Evolutionary conservation across 2,329 filamentous ascomycete genomes (phyloP), one percentile per base, ranked within the genome.

Genomic region (Fusarium sp.): DNA sequence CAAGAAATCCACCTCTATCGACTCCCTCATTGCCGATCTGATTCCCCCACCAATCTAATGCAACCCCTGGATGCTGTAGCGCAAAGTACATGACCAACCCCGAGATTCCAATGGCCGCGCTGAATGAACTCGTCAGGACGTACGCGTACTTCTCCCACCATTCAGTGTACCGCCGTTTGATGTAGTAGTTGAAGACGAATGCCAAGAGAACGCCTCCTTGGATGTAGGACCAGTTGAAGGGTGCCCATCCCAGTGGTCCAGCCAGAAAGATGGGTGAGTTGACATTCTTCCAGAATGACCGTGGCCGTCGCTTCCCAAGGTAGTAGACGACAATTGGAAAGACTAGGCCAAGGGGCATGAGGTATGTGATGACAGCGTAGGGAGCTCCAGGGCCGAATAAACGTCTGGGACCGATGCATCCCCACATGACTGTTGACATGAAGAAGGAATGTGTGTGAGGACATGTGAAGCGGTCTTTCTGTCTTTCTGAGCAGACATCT

Each of bases 361-460:
- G 43, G 56, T 77, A 80, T 1, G 66, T 74, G 37, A 78, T 20
- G 1, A 67, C 41, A 1, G 64, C 70, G 56, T 78, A 81, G 2
- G 74, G 73, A 0, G 64, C 75, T 34, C 70, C 58, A 1, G 41
- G 54, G 0, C 73, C 77, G 16, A 93, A 94, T 76, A 94, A 89
- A 39, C 91, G 88, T 5, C 84, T 82, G 0, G 92, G 92, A 0
- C 92, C 92, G 65, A 94, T 91, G 54, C 90, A 86, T 48, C 92
- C 92, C 91, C 91, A 92, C 73, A 93, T 88, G 39, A 93, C 84
- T 1, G 90, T 92, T 1, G 88, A 88, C 9, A 89, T 91, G 82
- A 92, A 94, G 81, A 87, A 87, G 39, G 84, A 83, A 67, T 84
- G 84, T 10, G 85, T 86, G 37, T 81, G 81, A 14, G 87, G 84